Conservation (phyloP, 164 flowering plant genomes). For the Chimonanthus praecox region DNA sequence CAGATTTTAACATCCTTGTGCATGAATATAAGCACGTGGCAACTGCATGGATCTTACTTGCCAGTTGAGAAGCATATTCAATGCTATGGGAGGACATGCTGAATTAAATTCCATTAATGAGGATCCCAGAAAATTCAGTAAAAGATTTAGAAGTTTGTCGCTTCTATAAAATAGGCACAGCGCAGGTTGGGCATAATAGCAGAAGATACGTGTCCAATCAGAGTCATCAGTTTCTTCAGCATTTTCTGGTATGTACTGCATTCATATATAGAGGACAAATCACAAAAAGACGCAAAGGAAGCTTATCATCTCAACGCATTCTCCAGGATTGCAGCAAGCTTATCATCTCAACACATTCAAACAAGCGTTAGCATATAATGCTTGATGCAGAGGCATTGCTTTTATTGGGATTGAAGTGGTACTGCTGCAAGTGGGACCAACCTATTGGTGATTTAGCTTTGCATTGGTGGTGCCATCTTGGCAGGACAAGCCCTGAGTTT, state of each 20-base stretch:
- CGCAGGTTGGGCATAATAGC: conserved; percentile 52
- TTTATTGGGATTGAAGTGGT: too few species aligned
- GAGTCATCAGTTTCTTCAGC: conserved; percentile 16
- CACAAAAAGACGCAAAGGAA: neutral
- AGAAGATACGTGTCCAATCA: conserved; percentile 15
- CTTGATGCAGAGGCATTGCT: too few species aligned
- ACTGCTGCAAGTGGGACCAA: too few species aligned
- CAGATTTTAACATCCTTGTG: conserved; percentile 37
- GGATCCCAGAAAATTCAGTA: conserved; percentile 44
- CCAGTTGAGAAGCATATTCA: conserved; percentile 14
- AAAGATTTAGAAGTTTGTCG: conserved; percentile 32
- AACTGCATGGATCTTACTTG: conserved; percentile 32
- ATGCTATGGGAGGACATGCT: conserved; percentile 5
- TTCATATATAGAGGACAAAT: neutral
- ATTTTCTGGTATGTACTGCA: conserved; percentile 45
- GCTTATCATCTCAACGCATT: neutral
- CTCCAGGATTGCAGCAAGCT: too few species aligned
- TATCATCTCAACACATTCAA: too few species aligned
- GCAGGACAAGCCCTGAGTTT: too few species aligned
- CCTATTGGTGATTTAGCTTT: too few species aligned
- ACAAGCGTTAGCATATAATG: too few species aligned
- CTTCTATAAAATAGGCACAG: conserved; percentile 50
- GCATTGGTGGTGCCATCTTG: too few species aligned
- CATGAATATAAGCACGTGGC: conserved; percentile 39
- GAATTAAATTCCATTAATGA: conserved; percentile 23